Evolutionary conservation across 208 protist species (phyloP).

Genomic region (Strigomonas oncopelti): DNA sequence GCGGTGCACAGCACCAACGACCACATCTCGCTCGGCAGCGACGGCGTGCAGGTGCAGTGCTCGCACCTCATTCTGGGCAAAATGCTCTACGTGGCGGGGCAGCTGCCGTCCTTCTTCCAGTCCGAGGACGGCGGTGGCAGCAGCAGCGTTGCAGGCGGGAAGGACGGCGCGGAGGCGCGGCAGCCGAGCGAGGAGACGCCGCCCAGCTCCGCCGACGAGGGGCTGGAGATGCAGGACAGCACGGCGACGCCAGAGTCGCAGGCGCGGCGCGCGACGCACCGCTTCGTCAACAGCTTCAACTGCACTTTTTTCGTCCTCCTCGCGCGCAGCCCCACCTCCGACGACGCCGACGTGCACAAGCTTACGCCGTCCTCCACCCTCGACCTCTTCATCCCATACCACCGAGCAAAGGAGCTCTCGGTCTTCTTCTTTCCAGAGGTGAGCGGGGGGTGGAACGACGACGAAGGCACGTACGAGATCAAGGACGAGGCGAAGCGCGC

Average conservation of each 20-base stretch:
- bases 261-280: constrained; percentile 41
- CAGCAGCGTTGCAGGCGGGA: neutral
- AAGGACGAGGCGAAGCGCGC: constrained; percentile 7
- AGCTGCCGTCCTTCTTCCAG: constrained; percentile 17
- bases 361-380: constrained; percentile 22
- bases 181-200: neutral
- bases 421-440: constrained; percentile 28
- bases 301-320: constrained; percentile 48
- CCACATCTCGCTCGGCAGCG: constrained; percentile 25
- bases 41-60: constrained; percentile 51
- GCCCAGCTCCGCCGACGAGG: neutral
- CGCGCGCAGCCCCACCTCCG: constrained; percentile 10
- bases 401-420: constrained; percentile 21
- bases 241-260: neutral
- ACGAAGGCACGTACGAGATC: constrained; percentile 16
- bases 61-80: constrained; percentile 65
- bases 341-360: constrained; percentile 24
- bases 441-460: constrained; percentile 20
- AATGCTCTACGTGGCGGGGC: constrained; percentile 41
- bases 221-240: constrained; percentile 1
- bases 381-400: constrained; percentile 41
- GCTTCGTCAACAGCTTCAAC: constrained; percentile 67
- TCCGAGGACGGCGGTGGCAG: constrained; percentile 9
- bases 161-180: neutral
- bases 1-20: neutral